Base-by-base conservation (phyloP, 1,284 basidiomycete species). In the Trametes hirsuta region DNA sequence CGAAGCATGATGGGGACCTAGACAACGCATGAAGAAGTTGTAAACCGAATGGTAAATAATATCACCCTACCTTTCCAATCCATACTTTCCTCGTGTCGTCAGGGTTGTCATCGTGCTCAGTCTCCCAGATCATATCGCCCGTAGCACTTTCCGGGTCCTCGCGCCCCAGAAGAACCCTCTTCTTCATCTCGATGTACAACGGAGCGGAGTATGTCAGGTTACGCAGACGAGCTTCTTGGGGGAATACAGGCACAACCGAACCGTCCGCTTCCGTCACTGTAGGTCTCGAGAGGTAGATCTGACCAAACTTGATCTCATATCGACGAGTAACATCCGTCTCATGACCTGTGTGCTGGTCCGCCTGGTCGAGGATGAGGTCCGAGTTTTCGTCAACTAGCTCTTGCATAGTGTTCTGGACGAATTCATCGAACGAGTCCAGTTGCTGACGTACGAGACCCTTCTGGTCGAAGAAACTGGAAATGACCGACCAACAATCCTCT, bases 371-470 rank as follows among this genome's bases (percentile, higher is more conserved):
- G 62, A 97, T 96, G 71, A 99, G 86, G 69, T 94, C 93, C 36
- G 89, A 81, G 67, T 94, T 95, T 78, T 99, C 97, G 72, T 99
- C 97, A 37, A 99, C 96, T 36, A 99, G 84, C 75, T 99, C 97
- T 77, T 99, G 97, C 93, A 99, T 98, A n/a, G 96, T 98, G 72
- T 98, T 98, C 75, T 97, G 94, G 50, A 99, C 94, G 72, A 99
- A 99, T 77, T 99, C 97, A 76, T 99, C 96, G 79, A 97, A 99
- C 34, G 94, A 97, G 79, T 97, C 95, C 58, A 99, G 86, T 76
- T 99, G 97, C 75, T 99, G 97, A 55, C 95, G 87, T 58, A 99
- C 97, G 61, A 99, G 89, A 77, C 97, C 97, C 76, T 97, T 98
- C 75, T 96, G 93, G 64, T 94, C 91, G 75, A 99, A 99, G 81